These are phyloP conservation scores for Gossypium trilobum DNA, from an alignment of 441 rosid genomes.

Conservation along the genomic window DNA sequence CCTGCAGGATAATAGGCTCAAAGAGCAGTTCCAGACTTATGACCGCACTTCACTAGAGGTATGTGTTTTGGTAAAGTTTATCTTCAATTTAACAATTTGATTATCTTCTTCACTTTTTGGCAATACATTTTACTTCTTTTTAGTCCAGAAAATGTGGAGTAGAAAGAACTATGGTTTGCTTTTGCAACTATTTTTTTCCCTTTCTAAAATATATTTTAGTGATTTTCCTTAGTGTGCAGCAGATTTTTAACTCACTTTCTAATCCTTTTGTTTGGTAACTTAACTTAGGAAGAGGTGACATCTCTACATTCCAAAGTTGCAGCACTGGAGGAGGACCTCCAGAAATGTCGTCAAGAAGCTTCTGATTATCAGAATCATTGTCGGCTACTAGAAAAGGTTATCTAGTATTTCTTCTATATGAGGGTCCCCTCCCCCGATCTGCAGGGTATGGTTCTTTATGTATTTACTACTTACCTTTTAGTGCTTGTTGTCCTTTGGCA, in stretches of 20 bases:
- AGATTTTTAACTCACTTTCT: background rate
- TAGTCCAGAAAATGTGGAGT: background rate
- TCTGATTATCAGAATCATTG: slow-evolving; percentile 44
- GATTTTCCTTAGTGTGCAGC: background rate
- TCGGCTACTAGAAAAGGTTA: slow-evolving; percentile 70
- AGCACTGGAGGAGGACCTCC: slow-evolving; percentile 69
- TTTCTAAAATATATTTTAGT: background rate
- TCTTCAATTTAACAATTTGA: background rate
- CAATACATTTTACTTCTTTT: background rate
- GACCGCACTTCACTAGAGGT: slow-evolving; percentile 47
- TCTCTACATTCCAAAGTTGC: slow-evolving; percentile 56
- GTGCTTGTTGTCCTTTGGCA: slow-evolving; percentile 26
- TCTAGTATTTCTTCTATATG: slow-evolving; percentile 10
- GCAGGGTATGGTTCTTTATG: background rate
- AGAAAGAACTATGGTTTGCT: background rate
- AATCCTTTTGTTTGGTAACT: slow-evolving; percentile 5
- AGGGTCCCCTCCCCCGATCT: slow-evolving; percentile 2
- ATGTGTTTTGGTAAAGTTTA: slow-evolving; percentile 16
- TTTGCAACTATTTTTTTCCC: background rate
- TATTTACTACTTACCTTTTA: slow-evolving; percentile 7
- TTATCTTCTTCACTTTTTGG: background rate
- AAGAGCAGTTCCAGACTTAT: slow-evolving; percentile 44
- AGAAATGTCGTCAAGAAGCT: slow-evolving; percentile 60
- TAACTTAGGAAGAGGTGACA: slow-evolving; percentile 57
- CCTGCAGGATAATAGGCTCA: slow-evolving; percentile 50